A percentile compares a stretch with the other conserved stretches of the same genome.
phyloP scores from a whole-genome alignment of 179 eudicot species.

The Spergularia azorica region DNA sequence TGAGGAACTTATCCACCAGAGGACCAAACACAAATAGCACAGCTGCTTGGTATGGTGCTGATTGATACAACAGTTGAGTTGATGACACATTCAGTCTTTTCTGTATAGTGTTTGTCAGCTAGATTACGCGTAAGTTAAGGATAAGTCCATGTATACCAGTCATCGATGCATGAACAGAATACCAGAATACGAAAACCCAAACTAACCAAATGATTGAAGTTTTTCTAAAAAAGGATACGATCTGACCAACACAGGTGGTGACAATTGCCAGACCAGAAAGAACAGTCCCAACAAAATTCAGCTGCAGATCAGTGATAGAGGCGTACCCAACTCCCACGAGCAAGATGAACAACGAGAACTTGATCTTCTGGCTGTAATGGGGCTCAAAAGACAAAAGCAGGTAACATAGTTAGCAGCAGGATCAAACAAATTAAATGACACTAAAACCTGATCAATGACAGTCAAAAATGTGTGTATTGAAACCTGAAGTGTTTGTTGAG shows the following conservation, averaged over 20 bases:
- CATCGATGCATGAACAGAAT: background rate
- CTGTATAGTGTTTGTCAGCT: conserved; percentile 94
- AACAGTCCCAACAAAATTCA: conserved; percentile 74
- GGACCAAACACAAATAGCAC: conserved; percentile 85
- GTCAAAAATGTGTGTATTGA: too few species aligned
- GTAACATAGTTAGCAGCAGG: background rate
- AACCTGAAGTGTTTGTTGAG: conserved; percentile 90
- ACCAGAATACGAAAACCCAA: background rate
- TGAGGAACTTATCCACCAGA: conserved; percentile 68
- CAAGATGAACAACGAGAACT: conserved; percentile 63
- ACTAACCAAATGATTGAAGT: background rate
- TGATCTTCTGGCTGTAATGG: conserved; percentile 74
- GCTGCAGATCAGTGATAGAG: conserved; percentile 88
- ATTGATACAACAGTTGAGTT: conserved; percentile 84
- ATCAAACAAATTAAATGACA: background rate
- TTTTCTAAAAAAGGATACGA: conserved; percentile 54
- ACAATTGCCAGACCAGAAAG: conserved; percentile 80
- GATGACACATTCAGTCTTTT: conserved; percentile 86
- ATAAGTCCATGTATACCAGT: conserved; percentile 8
- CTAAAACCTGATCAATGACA: background rate
- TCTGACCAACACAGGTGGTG: conserved; percentile 93
- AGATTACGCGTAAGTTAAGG: conserved; percentile 36
- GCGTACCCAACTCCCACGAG: conserved; percentile 90
- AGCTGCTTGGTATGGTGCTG: conserved; percentile 94
- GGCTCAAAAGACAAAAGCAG: background rate